A percentile compares a stretch with the other conserved stretches of the same genome.
Evolutionary conservation across 1,284 basidiomycete species (phyloP).

Genomic region (Bondarzewia mesenterica): DNA sequence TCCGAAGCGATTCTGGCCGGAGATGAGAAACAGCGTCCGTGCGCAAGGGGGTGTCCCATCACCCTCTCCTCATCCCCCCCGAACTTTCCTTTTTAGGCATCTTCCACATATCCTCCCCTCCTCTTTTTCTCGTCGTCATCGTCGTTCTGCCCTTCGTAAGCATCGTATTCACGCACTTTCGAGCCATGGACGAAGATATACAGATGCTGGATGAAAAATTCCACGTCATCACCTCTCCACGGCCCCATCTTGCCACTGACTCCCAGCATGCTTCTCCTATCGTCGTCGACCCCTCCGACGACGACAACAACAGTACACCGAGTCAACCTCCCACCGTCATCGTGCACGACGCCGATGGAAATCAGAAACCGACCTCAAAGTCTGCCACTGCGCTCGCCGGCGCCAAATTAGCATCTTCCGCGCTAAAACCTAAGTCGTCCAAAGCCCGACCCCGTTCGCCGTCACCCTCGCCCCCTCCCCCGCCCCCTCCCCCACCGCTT

Average conservation of each 20-base stretch:
- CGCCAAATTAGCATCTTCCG: slow-evolving; percentile 1
- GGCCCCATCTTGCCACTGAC: slow-evolving; percentile 17
- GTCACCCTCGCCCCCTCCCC: slow-evolving; percentile 52
- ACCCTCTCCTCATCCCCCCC: slow-evolving; percentile 11
- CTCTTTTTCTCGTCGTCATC: neutral
- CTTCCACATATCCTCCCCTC: slow-evolving; percentile 2
- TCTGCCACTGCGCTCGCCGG: slow-evolving; percentile 1
- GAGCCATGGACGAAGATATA: slow-evolving; percentile 11
- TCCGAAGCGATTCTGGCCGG: neutral
- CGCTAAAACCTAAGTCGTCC: slow-evolving; percentile 31
- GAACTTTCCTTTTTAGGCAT: slow-evolving; percentile 8
- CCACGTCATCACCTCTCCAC: slow-evolving; percentile 10
- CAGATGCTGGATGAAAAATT: slow-evolving; percentile 11
- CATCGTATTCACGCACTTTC: neutral
- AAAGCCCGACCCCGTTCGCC: slow-evolving; percentile 44
- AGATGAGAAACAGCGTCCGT: neutral
- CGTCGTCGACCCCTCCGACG: slow-evolving; percentile 14
- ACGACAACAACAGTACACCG: neutral
- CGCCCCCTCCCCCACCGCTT: slow-evolving; percentile 42
- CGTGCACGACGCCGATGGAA: neutral
- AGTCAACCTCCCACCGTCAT: neutral
- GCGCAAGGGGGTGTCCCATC: slow-evolving; percentile 3
- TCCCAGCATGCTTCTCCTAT: slow-evolving; percentile 19
- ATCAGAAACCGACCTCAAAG: neutral
- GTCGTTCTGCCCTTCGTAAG: neutral